phyloP scores from a whole-genome alignment of 257 asterid species.

The Solanum dulcamara region DNA sequence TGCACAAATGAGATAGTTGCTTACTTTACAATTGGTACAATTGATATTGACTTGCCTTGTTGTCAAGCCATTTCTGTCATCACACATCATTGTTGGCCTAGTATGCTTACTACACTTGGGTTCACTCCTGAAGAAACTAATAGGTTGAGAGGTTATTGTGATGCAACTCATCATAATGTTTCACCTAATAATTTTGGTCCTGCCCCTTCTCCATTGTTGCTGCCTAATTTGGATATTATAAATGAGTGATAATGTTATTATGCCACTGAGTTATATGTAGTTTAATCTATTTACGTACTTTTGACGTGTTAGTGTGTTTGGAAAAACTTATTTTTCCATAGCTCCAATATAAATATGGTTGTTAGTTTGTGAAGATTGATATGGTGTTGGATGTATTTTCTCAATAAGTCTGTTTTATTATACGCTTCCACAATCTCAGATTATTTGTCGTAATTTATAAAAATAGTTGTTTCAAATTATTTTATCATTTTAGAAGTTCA shows the following conservation, averaged over 20 bases:
- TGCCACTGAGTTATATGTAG: neutral
- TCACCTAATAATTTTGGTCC: conserved; percentile 2
- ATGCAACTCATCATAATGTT: neutral
- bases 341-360: neutral
- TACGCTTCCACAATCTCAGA: too few relatives aligned
- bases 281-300: neutral
- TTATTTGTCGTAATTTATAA: too few relatives aligned
- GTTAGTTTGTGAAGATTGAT: neutral
- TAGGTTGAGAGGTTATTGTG: conserved; percentile 8
- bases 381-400: neutral
- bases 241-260: neutral
- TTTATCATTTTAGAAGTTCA: too few relatives aligned
- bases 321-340: neutral
- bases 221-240: neutral
- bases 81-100: conserved; percentile 18
- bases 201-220: conserved; percentile 4
- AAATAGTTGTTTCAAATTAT: too few relatives aligned
- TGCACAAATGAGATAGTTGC: conserved; percentile 12
- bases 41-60: conserved; percentile 7
- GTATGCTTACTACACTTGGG: conserved; percentile 3
- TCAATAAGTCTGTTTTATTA: neutral
- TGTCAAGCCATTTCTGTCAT: conserved; percentile 9
- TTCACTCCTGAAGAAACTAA: conserved; percentile 3
- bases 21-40: conserved; percentile 2
- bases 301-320: neutral